These are phyloP conservation scores for Kodamaea sagamina DNA, from an alignment of 805 yeast species.

Conservation along the genomic window DNA sequence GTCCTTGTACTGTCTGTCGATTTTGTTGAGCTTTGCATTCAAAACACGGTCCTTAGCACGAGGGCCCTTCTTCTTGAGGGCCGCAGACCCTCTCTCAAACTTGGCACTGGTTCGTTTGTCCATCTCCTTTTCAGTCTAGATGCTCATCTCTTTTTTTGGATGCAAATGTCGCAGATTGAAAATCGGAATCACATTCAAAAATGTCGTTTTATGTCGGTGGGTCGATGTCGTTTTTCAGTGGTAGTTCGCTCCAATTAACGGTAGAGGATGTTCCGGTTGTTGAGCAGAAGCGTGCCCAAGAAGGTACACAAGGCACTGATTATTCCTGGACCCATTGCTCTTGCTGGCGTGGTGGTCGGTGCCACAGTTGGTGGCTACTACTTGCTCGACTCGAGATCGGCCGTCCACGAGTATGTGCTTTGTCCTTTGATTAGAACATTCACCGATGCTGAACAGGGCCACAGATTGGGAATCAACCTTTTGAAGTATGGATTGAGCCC, in stretches of 20 bases:
- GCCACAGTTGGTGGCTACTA: constrained; percentile 51
- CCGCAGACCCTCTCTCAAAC: constrained; percentile 14
- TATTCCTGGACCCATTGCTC: constrained; percentile 23
- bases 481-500: constrained; percentile 74
- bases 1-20: constrained; percentile 71
- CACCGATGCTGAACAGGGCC: constrained; percentile 87
- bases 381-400: constrained; percentile 74
- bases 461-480: constrained; percentile 66
- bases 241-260: not conserved
- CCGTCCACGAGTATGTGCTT: constrained; percentile 74
- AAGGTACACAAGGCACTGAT: constrained; percentile 12
- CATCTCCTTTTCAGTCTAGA: constrained; percentile 4
- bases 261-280: constrained; percentile 11
- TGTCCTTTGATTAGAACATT: constrained; percentile 72
- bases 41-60: constrained; percentile 27
- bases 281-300: constrained; percentile 11
- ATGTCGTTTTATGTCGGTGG: constrained; percentile 1
- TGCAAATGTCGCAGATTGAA: constrained; percentile 9
- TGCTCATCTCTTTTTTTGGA: constrained; percentile 9
- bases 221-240: not conserved
- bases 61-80: constrained; percentile 17
- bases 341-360: constrained; percentile 24
- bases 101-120: constrained; percentile 9
- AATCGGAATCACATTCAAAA: not conserved
- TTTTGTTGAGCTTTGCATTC: constrained; percentile 62